These are phyloP conservation scores for Penicillium waksmanii DNA, from an alignment of 495 filamentous ascomycete species.

Conservation along the genomic window DNA sequence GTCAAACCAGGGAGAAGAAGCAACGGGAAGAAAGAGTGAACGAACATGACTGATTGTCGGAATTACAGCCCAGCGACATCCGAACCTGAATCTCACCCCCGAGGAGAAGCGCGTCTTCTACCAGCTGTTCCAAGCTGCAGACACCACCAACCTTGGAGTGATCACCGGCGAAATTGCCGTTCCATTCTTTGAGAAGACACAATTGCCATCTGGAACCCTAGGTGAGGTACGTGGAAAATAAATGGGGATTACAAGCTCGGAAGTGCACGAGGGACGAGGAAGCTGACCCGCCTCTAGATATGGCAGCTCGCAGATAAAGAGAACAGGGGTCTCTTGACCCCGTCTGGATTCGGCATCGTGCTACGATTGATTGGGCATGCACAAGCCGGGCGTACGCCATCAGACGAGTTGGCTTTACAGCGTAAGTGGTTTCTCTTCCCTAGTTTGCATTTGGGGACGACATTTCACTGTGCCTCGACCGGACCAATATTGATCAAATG, in stretches of 20 bases:
- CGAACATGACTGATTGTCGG: slow-evolving; percentile 26
- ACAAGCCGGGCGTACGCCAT: slow-evolving; percentile 80
- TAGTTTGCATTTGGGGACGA: background rate
- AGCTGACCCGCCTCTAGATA: slow-evolving; percentile 60
- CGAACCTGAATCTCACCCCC: slow-evolving; percentile 82
- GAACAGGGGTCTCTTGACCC: slow-evolving; percentile 91
- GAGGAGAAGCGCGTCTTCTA: slow-evolving; percentile 94
- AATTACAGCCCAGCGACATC: slow-evolving; percentile 46
- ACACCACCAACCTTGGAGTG: slow-evolving; percentile 86
- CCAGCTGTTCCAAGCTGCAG: slow-evolving; percentile 87
- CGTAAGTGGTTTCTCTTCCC: slow-evolving; percentile 48
- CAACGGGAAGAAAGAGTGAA: slow-evolving; percentile 20
- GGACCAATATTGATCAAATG: slow-evolving; percentile 21
- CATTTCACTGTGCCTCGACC: background rate
- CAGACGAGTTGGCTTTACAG: slow-evolving; percentile 73
- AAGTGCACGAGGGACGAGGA: background rate
- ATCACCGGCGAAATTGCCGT: slow-evolving; percentile 96
- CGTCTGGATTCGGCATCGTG: slow-evolving; percentile 87
- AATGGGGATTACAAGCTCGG: background rate
- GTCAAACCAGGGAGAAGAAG: slow-evolving; percentile 13
- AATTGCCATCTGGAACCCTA: slow-evolving; percentile 78
- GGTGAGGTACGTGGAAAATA: slow-evolving; percentile 70
- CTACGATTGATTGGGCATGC: slow-evolving; percentile 94
- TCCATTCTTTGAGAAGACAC: slow-evolving; percentile 97
- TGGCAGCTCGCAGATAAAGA: slow-evolving; percentile 98